phyloP scores from a whole-genome alignment of 2,329 filamentous ascomycete genomes.

The Monosporascus sp. region DNA sequence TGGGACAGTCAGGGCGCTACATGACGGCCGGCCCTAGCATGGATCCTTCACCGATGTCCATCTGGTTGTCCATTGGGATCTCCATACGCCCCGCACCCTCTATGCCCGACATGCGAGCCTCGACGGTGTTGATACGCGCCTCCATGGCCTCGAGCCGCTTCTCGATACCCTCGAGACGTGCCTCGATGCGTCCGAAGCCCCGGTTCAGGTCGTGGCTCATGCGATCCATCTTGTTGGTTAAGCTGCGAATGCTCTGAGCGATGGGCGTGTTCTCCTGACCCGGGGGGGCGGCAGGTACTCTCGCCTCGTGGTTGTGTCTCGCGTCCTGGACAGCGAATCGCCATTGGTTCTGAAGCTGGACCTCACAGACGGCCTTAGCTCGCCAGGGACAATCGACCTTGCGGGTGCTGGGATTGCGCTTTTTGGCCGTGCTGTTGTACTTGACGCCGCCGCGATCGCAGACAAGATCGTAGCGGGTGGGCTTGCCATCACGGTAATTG shows the following conservation, averaged over 20 bases:
- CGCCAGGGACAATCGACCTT: constrained; percentile 61
- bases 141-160: constrained; percentile 53
- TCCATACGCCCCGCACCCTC: constrained; percentile 31
- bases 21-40: constrained; percentile 31
- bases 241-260: constrained; percentile 50
- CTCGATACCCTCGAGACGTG: constrained; percentile 45
- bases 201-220: constrained; percentile 51
- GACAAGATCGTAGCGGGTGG: constrained; percentile 57
- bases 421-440: constrained; percentile 60
- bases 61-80: constrained; percentile 30
- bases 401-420: constrained; percentile 57
- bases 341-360: constrained; percentile 58
- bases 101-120: constrained; percentile 32
- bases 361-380: constrained; percentile 59
- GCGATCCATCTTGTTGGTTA: constrained; percentile 56
- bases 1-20: constrained; percentile 15
- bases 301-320: constrained; percentile 58
- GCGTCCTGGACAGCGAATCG: constrained; percentile 56
- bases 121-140: constrained; percentile 29
- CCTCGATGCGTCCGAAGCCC: constrained; percentile 45
- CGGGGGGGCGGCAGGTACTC: constrained; percentile 46
- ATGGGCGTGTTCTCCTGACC: constrained; percentile 54
- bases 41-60: constrained; percentile 27
- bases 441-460: constrained; percentile 60
- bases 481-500: constrained; percentile 58